Base-by-base conservation (phyloP, 140 eudicot genomes). In the Ambrosia hybrid region DNA sequence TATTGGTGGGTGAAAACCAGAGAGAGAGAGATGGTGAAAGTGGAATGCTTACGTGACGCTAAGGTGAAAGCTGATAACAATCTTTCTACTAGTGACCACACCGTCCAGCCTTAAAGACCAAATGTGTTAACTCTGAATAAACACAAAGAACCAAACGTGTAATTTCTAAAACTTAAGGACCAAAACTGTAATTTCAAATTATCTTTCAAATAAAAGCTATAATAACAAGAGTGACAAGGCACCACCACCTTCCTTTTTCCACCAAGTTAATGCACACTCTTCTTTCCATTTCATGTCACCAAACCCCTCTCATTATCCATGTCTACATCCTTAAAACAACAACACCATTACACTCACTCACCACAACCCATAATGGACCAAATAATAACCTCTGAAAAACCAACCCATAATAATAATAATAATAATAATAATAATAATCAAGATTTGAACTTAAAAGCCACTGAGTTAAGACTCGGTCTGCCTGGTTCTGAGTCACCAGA, bases 401-500 rank as follows among this genome's bases (percentile, higher is more conserved):
- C 26, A 21, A 21, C 26, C 26, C 26, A 21, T 21, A 21, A 21
- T 21, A 21, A 21, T 21, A 61, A 12, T 3, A 8, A 21, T 21
- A 21, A 21, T 21, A 21, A 21, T 21, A 61, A 12, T 3, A 8
- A 4, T 12, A 41, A 61, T 36, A 63, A 64, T n/a, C 85, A 81
- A 67, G 80, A 63, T 68, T 70, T 88, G 67, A 89, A 85, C 85
- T 77, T 88, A 52, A 85, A 79, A 63, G 96, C 89, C 52, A 89
- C 96, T 21, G 90, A 89, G 86, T 76, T 89, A 53, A 80, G 92
- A 65, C 88, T 89, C 15, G 96, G 96, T 9, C 72, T 89, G 43
- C 92, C 96, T 76, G 96, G 96, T 38, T 83, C 92, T 45, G 87
- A 89, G 64, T 83, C 88, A 67, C 87, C 96, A 0, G 87, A 86